phyloP scores from a whole-genome alignment of 163 green algal genomes.

The Chlamydomonas reinhardtii region DNA sequence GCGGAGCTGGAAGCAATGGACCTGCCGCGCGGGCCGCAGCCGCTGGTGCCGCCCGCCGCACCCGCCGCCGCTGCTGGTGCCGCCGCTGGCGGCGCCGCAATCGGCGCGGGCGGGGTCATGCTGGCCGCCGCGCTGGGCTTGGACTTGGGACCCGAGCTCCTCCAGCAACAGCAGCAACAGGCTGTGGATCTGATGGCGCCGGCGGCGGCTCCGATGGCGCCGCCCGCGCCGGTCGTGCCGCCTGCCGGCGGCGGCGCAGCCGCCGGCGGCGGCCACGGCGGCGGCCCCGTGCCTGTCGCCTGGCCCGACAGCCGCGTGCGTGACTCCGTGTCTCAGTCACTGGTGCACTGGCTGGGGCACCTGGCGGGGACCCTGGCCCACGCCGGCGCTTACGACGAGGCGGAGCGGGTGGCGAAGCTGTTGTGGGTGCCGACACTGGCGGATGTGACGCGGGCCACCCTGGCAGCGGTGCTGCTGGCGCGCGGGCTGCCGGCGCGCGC shows the following conservation, averaged over 20 bases:
- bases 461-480: conserved; percentile 26
- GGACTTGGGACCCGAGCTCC: too few relatives aligned
- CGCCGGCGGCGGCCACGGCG: too few relatives aligned
- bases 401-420: conserved; percentile 11
- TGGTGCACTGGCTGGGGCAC: conserved; percentile 32
- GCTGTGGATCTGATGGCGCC: too few relatives aligned
- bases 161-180: background rate
- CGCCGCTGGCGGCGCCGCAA: background rate
- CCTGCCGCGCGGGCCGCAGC: background rate
- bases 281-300: too few relatives aligned
- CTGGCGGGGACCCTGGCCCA: conserved; percentile 6
- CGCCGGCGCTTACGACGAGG: background rate
- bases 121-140: too few relatives aligned
- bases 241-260: too few relatives aligned
- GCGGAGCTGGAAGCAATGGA: background rate
- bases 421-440: conserved; percentile 20
- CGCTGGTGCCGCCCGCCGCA: background rate
- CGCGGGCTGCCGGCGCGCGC: background rate
- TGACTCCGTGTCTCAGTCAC: conserved; percentile 6
- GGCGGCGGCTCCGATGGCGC: too few relatives aligned
- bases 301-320: background rate
- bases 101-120: background rate
- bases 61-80: background rate
- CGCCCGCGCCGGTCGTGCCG: too few relatives aligned
- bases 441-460: background rate